Evolutionary conservation across 768 basidiomycete species (phyloP), one percentile per base, ranked within the genome.

Genomic region (Crepidotus variabilis): DNA sequence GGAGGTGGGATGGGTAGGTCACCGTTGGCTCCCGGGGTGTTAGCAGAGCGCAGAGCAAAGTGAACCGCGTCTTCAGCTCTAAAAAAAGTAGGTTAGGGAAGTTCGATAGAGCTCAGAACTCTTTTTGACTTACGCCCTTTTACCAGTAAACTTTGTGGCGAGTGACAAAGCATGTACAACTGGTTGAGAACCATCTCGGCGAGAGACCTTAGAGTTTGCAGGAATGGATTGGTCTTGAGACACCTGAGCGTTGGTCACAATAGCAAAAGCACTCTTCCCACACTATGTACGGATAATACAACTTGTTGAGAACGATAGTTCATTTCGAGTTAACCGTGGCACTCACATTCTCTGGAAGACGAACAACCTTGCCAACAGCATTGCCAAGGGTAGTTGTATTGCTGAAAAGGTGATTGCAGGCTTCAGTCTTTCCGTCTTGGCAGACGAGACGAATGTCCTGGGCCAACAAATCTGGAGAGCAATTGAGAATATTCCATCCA

Each of bases 381-480:
- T 63, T 64, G 33, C 28, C 34, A 11, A 43, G 14, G 28, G 57
- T 62, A 32, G 52, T 50, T n/a, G 55, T 57, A 68, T 65, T 36
- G 18, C 61, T 58, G 55, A 71, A 75, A 10, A 82, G 65, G 55
- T 78, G 78, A 23, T 65, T 65, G 62, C 79, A 81, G 7, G 66
- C 65, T 20, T 63, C 56, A 13, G 67, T 63, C 35, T 59, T 59
- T 32, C 64, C 56, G 47, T 70, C 57, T 20, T 64, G 63, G 67
- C 82, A 83, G 2, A 81, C 78, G 18, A 81, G 71, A 8, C 79
- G 76, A 50, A 82, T 75, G 43, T 79, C 76, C 58, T 82, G 80
- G 23, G 71, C 61, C 10, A 73, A 56, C 0, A 66, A 58, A 55
- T 75, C 70, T 2, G 75, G 64, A 32, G 72, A 67, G 61, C 82